Evolutionary conservation across 164 flowering plant genomes (phyloP).

Genomic region (Malania oleifera): DNA sequence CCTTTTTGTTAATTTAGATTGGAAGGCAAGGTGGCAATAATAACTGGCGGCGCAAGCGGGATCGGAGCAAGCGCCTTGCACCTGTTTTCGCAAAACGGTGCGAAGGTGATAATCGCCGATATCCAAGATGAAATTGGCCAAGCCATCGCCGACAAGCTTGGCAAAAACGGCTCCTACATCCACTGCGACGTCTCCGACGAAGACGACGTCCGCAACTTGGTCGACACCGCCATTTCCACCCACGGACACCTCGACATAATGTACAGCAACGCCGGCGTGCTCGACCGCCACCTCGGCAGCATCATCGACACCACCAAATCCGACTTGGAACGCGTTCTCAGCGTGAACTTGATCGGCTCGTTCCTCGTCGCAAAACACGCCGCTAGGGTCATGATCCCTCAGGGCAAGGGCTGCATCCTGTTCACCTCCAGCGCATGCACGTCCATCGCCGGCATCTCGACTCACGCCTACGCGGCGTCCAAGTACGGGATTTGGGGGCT

Average conservation of each 20-base stretch:
- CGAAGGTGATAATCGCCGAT: conserved; percentile 14
- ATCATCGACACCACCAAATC: not conserved
- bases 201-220: not conserved
- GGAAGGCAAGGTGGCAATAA: conserved; percentile 9
- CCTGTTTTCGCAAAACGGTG: conserved; percentile 10
- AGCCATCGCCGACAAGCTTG: conserved; percentile 7
- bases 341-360: conserved; percentile 3
- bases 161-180: not conserved
- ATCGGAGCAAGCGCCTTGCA: conserved; percentile 12
- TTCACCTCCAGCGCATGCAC: conserved; percentile 1
- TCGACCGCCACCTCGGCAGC: not conserved
- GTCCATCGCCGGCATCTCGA: conserved; percentile 6
- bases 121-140: conserved; percentile 11
- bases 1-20: too few species aligned
- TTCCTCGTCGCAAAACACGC: conserved; percentile 15
- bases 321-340: not conserved
- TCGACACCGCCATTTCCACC: not conserved
- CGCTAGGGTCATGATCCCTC: conserved; percentile 14
- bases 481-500: conserved; percentile 13
- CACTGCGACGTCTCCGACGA: not conserved
- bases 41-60: conserved; percentile 19
- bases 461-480: conserved; percentile 13
- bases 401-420: conserved; percentile 3
- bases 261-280: not conserved
- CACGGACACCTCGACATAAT: not conserved